phyloP scores from a whole-genome alignment of 78 protist genomes.

The Creolimax fragrantissima region DNA sequence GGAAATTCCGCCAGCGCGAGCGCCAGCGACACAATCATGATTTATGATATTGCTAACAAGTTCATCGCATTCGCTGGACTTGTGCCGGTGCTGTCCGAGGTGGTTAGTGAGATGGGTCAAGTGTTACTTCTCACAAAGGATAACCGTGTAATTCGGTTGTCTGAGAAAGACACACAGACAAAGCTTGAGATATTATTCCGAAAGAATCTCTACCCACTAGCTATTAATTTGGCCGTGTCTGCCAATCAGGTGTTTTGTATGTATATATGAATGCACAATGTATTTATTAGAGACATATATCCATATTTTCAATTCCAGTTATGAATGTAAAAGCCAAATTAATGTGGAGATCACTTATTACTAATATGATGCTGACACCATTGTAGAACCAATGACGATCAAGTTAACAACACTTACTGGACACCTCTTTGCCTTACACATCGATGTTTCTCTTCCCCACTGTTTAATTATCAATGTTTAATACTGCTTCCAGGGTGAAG shows the following conservation, averaged over 20 bases:
- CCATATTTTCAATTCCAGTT: no score
- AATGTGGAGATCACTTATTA: no score
- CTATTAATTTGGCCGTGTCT: constrained; percentile 64
- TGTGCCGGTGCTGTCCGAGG: constrained; percentile 37
- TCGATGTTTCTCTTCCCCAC: no score
- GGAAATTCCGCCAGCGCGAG: not conserved
- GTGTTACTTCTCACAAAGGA: not conserved
- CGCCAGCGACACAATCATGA: constrained; percentile 35
- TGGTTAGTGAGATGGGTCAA: constrained; percentile 72
- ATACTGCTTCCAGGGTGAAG: constrained; percentile 55
- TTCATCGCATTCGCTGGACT: constrained; percentile 54
- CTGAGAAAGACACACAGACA: constrained; percentile 84
- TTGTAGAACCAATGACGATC: no score
- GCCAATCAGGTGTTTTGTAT: not conserved
- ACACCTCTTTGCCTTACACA: no score
- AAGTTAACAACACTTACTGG: no score
- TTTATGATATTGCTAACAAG: constrained; percentile 73
- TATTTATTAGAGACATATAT: not conserved
- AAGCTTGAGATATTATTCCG: constrained; percentile 82
- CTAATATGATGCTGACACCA: no score
- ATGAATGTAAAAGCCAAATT: no score
- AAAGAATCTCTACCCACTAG: constrained; percentile 71
- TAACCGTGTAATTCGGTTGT: constrained; percentile 31
- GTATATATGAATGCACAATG: not conserved
- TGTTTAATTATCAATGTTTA: no score